phyloP scores from a whole-genome alignment of 176 grass and related monocot genomes.

The Saccharum officinarum region DNA sequence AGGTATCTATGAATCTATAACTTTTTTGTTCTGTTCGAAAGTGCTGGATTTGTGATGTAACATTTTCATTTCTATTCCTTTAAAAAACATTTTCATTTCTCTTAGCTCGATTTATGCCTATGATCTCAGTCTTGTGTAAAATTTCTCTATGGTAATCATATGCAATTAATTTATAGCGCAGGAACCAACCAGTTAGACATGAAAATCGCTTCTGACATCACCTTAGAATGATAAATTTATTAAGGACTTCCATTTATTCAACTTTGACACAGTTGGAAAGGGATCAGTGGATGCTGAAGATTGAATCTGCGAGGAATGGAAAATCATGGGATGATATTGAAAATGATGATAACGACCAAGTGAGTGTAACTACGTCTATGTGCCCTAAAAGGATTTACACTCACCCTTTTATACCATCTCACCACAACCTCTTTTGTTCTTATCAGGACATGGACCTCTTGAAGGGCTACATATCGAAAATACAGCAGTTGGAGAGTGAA shows the following conservation, averaged over 20 bases:
- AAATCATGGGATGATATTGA: slow-evolving; percentile 86
- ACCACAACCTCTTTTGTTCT: slow-evolving; percentile 17
- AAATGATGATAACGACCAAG: slow-evolving; percentile 43
- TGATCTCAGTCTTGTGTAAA: neutral
- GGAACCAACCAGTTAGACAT: neutral
- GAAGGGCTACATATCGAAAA: slow-evolving; percentile 81
- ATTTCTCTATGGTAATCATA: slow-evolving; percentile 1
- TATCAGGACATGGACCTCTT: slow-evolving; percentile 60
- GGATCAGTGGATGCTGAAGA: slow-evolving; percentile 76
- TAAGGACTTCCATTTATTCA: neutral
- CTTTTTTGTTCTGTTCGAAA: neutral
- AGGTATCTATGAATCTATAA: slow-evolving; percentile 47
- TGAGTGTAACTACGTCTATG: slow-evolving; percentile 24
- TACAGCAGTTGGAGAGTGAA: slow-evolving; percentile 84
- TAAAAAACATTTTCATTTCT: neutral
- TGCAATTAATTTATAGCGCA: neutral
- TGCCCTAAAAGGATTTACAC: neutral
- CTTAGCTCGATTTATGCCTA: neutral
- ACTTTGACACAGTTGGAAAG: slow-evolving; percentile 65
- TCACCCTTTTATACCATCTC: neutral
- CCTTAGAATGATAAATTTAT: slow-evolving; percentile 8
- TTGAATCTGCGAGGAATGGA: slow-evolving; percentile 67
- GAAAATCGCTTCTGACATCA: neutral
- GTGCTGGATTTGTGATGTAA: neutral
- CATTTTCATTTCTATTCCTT: too few relatives aligned